These are phyloP conservation scores for Mucor plumbeus DNA, from an alignment of 371 early-diverging fungal species.

Conservation along the genomic window DNA sequence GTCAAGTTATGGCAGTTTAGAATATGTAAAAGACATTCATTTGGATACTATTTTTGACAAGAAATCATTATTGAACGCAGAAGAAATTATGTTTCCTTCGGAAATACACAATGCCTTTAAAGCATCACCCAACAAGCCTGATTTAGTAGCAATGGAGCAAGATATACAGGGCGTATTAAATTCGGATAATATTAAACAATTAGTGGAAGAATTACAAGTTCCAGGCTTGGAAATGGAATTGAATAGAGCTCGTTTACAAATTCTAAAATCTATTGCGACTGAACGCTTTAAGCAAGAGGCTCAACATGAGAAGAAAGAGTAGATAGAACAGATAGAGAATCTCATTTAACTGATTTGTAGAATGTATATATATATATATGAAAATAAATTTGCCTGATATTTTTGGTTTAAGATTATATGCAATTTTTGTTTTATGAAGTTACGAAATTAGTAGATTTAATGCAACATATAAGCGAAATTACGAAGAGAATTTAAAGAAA, in stretches of 20 bases:
- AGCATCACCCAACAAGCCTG: slow-evolving; percentile 25
- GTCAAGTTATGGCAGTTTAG: slow-evolving; percentile 19
- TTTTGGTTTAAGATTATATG: no score
- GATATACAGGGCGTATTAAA: slow-evolving; percentile 42
- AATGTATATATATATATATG: neutral
- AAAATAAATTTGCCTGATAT: no score
- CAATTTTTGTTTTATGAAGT: no score
- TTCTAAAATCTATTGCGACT: slow-evolving; percentile 36
- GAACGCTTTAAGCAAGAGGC: slow-evolving; percentile 15
- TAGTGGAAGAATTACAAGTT: slow-evolving; percentile 34
- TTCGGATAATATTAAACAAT: slow-evolving; percentile 22
- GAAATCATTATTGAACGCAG: neutral
- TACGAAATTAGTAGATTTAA: no score
- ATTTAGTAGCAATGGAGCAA: slow-evolving; percentile 28
- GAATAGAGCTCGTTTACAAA: slow-evolving; percentile 48
- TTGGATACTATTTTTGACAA: slow-evolving; percentile 4
- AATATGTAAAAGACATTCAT: neutral
- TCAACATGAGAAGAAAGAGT: neutral
- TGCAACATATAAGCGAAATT: no score
- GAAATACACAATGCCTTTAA: slow-evolving; percentile 26
- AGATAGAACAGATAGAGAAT: neutral
- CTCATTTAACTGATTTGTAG: neutral
- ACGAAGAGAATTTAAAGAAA: no score
- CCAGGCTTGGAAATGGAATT: slow-evolving; percentile 50
- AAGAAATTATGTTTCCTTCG: slow-evolving; percentile 46